Evolutionary conservation across 768 basidiomycete genomes (phyloP).

Genomic region (Trametes punicea): DNA sequence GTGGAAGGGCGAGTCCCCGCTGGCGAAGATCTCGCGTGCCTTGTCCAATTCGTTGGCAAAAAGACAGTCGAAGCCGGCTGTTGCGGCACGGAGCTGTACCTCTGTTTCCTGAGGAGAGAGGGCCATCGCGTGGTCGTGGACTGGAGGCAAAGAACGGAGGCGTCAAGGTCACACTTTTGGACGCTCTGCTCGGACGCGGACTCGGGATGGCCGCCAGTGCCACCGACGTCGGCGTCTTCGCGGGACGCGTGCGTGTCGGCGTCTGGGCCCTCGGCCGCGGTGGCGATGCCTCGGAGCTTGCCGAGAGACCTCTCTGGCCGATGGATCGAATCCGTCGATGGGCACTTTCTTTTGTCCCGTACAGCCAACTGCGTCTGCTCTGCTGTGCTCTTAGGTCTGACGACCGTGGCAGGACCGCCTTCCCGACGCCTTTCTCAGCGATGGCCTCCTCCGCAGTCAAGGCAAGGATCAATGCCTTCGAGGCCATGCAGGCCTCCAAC

Average conservation of each 20-base stretch:
- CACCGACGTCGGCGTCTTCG: not conserved
- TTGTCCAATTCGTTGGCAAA: constrained; percentile 64
- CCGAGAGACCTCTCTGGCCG: not conserved
- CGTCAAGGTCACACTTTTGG: not conserved
- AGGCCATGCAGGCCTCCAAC: constrained; percentile 39
- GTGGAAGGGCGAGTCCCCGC: constrained; percentile 63
- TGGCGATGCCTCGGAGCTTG: too few relatives aligned
- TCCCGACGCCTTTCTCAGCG: not conserved
- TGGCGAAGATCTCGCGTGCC: constrained; percentile 50
- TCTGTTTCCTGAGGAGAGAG: constrained; percentile 25
- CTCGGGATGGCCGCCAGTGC: too few relatives aligned
- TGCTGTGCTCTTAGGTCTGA: not conserved
- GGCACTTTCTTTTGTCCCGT: too few relatives aligned
- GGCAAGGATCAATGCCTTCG: constrained; percentile 63
- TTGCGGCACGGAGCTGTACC: constrained; percentile 34
- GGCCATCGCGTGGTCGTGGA: constrained; percentile 19
- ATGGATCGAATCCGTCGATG: not conserved
- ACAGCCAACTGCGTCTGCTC: not conserved
- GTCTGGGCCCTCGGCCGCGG: too few relatives aligned
- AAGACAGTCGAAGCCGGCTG: constrained; percentile 61
- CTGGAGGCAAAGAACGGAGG: not conserved
- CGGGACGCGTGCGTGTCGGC: not conserved
- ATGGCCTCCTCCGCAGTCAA: constrained; percentile 35
- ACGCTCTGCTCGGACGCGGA: too few relatives aligned
- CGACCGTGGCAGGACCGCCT: not conserved